Conservation (phyloP, 352 stramenopile species). For the Globisporangium cystogenes region DNA sequence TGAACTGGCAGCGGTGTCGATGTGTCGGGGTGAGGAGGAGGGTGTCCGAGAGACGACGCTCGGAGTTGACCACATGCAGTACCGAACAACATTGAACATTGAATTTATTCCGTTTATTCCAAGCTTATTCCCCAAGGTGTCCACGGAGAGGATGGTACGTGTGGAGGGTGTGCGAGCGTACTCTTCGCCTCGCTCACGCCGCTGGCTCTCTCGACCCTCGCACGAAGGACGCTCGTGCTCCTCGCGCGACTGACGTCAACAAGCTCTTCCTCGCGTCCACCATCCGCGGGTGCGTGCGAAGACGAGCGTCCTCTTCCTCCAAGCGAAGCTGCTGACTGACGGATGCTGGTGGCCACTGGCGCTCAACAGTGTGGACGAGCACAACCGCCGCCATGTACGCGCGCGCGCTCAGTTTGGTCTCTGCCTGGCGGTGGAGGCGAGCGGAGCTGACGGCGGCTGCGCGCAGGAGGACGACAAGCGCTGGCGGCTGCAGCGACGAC, state of each 20-base stretch:
- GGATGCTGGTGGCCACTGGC: neutral
- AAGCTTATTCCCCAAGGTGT: too few relatives aligned
- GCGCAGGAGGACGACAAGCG: conserved; percentile 47
- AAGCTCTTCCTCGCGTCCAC: conserved; percentile 61
- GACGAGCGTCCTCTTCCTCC: neutral
- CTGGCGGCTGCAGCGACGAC: conserved; percentile 35
- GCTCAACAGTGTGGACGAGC: conserved; percentile 35
- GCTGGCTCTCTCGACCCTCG: conserved; percentile 2
- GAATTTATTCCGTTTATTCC: too few relatives aligned
- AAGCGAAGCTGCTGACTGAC: neutral
- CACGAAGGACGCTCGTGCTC: conserved; percentile 19
- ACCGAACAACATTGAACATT: too few relatives aligned
- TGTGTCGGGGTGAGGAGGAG: too few relatives aligned
- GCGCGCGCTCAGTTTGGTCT: neutral
- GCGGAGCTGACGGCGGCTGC: neutral
- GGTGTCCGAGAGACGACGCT: too few relatives aligned
- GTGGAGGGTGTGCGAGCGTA: neutral
- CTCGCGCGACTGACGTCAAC: too few relatives aligned
- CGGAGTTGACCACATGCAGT: too few relatives aligned
- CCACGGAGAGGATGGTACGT: neutral
- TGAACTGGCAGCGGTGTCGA: too few relatives aligned
- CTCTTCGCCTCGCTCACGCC: neutral
- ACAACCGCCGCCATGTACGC: conserved; percentile 53
- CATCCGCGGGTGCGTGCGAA: conserved; percentile 38
- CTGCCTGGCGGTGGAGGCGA: too few relatives aligned